Evolutionary conservation across 2,329 filamentous ascomycete species (phyloP).

Genomic region (Aspergillus brunneoviolaceus): DNA sequence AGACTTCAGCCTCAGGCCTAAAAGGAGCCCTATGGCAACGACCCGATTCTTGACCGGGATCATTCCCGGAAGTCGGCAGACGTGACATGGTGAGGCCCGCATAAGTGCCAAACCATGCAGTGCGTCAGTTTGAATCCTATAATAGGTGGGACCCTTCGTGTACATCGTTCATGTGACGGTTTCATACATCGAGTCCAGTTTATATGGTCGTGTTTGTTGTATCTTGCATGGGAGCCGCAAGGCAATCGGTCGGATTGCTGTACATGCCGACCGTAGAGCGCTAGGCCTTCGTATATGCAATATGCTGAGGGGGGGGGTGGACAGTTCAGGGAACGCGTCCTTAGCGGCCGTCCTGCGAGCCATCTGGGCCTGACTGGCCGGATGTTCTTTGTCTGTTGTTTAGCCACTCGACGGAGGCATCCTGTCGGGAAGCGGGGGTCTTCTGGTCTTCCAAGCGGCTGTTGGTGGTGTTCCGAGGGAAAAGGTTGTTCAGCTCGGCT

Average conservation of each 20-base stretch:
- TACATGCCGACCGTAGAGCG: slow-evolving; percentile 1
- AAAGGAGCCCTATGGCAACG: neutral
- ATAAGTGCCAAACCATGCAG: slow-evolving; percentile 7
- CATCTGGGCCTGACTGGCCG: slow-evolving; percentile 36
- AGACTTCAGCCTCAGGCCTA: neutral
- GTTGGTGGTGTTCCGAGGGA: slow-evolving; percentile 30
- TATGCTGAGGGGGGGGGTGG: neutral
- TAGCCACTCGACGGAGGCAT: slow-evolving; percentile 36
- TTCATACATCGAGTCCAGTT: slow-evolving; percentile 14
- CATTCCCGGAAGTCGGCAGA: slow-evolving; percentile 1
- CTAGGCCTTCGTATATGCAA: slow-evolving; percentile 1
- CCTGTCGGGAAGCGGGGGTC: slow-evolving; percentile 38
- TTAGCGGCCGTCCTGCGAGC: slow-evolving; percentile 35
- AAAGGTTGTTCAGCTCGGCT: slow-evolving; percentile 45
- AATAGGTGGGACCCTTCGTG: slow-evolving; percentile 12
- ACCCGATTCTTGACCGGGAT: slow-evolving; percentile 4
- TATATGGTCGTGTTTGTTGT: slow-evolving; percentile 13
- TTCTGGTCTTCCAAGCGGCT: slow-evolving; percentile 43
- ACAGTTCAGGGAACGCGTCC: neutral
- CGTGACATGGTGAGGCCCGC: neutral
- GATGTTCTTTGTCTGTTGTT: slow-evolving; percentile 28
- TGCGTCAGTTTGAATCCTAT: slow-evolving; percentile 14
- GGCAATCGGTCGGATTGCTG: neutral
- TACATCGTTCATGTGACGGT: slow-evolving; percentile 8
- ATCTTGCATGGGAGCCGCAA: slow-evolving; percentile 3